Evolutionary conservation across 2,329 filamentous ascomycete species (phyloP), one percentile per base, ranked within the genome.

Genomic region (Juglanconis sp.): DNA sequence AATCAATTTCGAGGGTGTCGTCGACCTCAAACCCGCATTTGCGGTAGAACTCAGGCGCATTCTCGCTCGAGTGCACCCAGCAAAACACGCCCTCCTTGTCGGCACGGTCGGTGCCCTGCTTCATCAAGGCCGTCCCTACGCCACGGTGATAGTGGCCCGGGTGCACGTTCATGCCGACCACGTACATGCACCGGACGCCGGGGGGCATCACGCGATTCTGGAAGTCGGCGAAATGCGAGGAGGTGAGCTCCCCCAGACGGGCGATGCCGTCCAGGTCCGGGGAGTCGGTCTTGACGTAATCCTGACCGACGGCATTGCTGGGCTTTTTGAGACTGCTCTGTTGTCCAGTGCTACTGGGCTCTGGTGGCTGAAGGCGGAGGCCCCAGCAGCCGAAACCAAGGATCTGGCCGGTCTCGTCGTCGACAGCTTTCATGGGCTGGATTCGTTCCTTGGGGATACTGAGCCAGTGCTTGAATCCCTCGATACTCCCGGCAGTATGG

Each of bases 51-150:
- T 34, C 55, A 65, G 66, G 70, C 1, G 65, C 70, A 5, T 64
- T 65, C 59, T 72, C 70, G 6, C 72, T 74, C 15, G 72, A 70
- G 59, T 74, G 71, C 51, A 73, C 72, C 73, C 73, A 74, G 38
- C 67, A 68, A 47, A 73, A 70, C 8, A 67, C 68, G 3, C 65
- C 63, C 35, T 66, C 56, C 5, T 65, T 55, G 50, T 74, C 71
- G 53, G 70, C 71, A 5, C 68, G 64, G 11, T 64, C 53, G 4
- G 69, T 71, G 6, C 74, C 76, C 60, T 68, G 73, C 10, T 59
- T 62, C 64, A 77, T 69, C 47, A 77, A 53, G 17, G 63, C 67
- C 0, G 65, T 64, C 4, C 73, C 76, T 5, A 77, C 65, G 5
- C 74, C 74, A 9, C 62, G 66, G 4, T 69, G 63, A 61, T 76